Evolutionary conservation across 441 rosid species (phyloP).

Genomic region (Eutrema salsugineum): DNA sequence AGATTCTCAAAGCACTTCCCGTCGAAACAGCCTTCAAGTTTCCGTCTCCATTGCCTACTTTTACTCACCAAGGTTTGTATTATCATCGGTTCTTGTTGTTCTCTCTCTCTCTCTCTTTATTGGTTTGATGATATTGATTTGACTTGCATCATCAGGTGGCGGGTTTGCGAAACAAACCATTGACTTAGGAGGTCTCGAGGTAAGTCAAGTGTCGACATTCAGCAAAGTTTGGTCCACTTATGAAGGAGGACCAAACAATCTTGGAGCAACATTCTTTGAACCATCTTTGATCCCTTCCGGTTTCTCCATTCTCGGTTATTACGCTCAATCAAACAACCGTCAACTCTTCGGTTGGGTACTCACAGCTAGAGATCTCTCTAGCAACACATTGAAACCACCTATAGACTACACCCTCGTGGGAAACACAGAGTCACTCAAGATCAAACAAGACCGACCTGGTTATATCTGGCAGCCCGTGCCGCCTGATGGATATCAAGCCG

Average conservation of each 20-base stretch:
- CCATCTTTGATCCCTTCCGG: conserved; percentile 58
- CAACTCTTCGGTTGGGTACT: conserved; percentile 60
- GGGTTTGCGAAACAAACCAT: conserved; percentile 66
- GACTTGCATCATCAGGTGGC: conserved; percentile 35
- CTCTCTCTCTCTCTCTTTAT: neutral
- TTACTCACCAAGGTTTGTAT: conserved; percentile 54
- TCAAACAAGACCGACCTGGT: conserved; percentile 59
- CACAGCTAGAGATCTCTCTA: conserved; percentile 19
- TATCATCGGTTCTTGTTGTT: neutral
- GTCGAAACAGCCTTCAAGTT: conserved; percentile 51
- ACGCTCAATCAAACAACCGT: conserved; percentile 65
- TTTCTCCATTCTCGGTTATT: conserved; percentile 60
- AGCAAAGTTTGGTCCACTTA: conserved; percentile 59
- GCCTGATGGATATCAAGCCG: conserved; percentile 62
- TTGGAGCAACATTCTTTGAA: conserved; percentile 77
- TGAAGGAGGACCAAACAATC: conserved; percentile 73
- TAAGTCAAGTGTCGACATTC: conserved; percentile 55
- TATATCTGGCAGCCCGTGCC: conserved; percentile 70
- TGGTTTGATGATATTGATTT: neutral
- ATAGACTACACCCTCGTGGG: conserved; percentile 72
- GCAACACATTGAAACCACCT: conserved; percentile 44
- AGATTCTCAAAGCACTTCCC: conserved; percentile 38
- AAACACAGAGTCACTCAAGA: conserved; percentile 57
- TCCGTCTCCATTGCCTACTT: conserved; percentile 67
- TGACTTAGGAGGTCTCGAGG: conserved; percentile 73